Evolutionary conservation across 495 filamentous ascomycete genomes (phyloP), one percentile per base, ranked within the genome.

Genomic region (Articulospora tetracladia): DNA sequence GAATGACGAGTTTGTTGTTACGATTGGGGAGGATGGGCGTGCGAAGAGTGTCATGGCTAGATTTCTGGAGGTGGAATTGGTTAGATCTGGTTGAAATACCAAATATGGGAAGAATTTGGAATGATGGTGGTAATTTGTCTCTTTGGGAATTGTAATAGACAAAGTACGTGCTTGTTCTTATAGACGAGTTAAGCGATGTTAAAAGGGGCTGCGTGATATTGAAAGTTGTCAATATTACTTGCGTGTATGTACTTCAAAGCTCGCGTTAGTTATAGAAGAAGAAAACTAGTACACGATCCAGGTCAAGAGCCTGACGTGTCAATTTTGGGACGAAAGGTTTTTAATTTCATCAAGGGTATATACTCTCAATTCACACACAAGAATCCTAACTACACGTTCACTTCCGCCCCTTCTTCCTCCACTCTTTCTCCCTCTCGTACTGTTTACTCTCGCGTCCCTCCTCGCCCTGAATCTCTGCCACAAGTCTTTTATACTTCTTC

Each of bases 391-490:
- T 47, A 55, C 51, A 65, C 49, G 6, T 27, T 62, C 54, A 70
- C 51, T 70, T 70, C 63, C 55, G 73, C n/a, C 83, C 74, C 67
- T 80, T 79, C 80, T 88, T 76, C 80, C 84, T 81, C 72, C 74
- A 71, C 70, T 82, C 82, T 80, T 87, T 93, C 79, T 90, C 91
- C 60, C 89, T 79, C 72, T 92, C 93, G 81, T 97, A 98, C 55
- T 80, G 83, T 75, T 97, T 97, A 55, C 79, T 81, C 68, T 92
- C 93, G 59, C 79, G 77, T 0, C 93, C 94, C 72, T 97, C 94
- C 74, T 96, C 89, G 60, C 87, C 91, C 73, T 98, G 92, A 68
- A 99, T 96, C 80, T 96, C 91, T 22, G 92, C 91, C 63, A 97
- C 84, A 57, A 98, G 77, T 63, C 86, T 82, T 81, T 88, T 89